A percentile compares a stretch with the other conserved stretches of the same genome.
These are phyloP conservation scores for Fusarium fujikuroi DNA, from an alignment of 2,329 filamentous ascomycete genomes.

Conservation along the genomic window DNA sequence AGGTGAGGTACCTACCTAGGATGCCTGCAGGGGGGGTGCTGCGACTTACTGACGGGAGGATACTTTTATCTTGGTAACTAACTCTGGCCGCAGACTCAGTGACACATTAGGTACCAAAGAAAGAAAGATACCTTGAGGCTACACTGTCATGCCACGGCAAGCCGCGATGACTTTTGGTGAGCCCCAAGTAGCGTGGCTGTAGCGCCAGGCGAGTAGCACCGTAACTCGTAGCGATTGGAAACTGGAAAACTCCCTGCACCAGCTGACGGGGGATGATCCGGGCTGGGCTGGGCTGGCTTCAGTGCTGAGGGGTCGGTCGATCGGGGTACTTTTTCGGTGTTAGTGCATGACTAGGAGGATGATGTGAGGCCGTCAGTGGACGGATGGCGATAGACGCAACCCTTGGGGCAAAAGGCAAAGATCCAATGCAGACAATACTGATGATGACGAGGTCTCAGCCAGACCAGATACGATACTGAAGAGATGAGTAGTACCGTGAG, in stretches of 20 bases:
- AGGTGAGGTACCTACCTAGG: not conserved
- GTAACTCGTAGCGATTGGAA: constrained; percentile 14
- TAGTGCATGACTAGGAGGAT: constrained; percentile 27
- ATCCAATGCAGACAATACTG: constrained; percentile 23
- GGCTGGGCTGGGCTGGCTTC: constrained; percentile 38
- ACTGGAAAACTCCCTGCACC: constrained; percentile 34
- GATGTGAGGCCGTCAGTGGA: constrained; percentile 24
- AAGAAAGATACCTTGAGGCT: constrained; percentile 11
- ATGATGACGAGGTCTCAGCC: constrained; percentile 21
- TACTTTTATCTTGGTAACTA: not conserved
- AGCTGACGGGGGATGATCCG: constrained; percentile 39
- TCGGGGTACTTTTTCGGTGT: constrained; percentile 36
- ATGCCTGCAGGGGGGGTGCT: constrained; percentile 11
- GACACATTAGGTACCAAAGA: not conserved
- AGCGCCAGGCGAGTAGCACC: constrained; percentile 5
- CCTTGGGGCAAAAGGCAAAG: constrained; percentile 32
- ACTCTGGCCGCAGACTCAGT: constrained; percentile 8
- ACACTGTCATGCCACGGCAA: not conserved
- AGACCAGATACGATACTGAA: not conserved
- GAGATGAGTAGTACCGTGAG: constrained; percentile 1
- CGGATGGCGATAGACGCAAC: constrained; percentile 37
- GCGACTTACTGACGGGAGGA: constrained; percentile 11
- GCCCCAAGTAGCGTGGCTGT: constrained; percentile 19
- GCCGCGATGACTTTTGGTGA: not conserved
- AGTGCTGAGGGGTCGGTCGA: constrained; percentile 39